Conservation (phyloP, 1,284 basidiomycete genomes). For the Papiliotrema laurentii region DNA sequence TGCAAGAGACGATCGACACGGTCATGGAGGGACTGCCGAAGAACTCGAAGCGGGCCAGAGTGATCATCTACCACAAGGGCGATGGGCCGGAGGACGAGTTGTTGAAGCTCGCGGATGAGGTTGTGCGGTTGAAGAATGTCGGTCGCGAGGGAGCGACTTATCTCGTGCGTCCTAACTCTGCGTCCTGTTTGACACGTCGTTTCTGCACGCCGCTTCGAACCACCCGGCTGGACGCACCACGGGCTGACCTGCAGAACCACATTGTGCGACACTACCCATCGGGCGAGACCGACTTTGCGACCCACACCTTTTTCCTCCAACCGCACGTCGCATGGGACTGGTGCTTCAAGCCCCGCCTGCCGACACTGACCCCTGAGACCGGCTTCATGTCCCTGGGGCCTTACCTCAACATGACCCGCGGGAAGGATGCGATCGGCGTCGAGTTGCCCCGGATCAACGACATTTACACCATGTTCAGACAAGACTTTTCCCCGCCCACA, state of each 20-base stretch:
- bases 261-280: slow-evolving; percentile 28
- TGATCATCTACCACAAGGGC: slow-evolving; percentile 36
- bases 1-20: slow-evolving; percentile 16
- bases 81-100: slow-evolving; percentile 14
- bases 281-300: slow-evolving; percentile 32
- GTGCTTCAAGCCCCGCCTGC: slow-evolving; percentile 37
- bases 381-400: slow-evolving; percentile 45
- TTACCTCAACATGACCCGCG: slow-evolving; percentile 33
- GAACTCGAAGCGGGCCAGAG: slow-evolving; percentile 8
- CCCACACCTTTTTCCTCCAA: slow-evolving; percentile 6
- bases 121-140: slow-evolving; percentile 30
- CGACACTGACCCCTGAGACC: slow-evolving; percentile 16
- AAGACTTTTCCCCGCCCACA: slow-evolving; percentile 25
- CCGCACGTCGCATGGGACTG: slow-evolving; percentile 46
- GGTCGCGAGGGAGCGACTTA: slow-evolving; percentile 43
- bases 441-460: slow-evolving; percentile 26
- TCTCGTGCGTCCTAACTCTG: slow-evolving; percentile 17
- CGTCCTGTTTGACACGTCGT: not conserved
- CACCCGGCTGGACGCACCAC: not conserved
- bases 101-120: slow-evolving; percentile 29
- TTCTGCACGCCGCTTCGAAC: not conserved
- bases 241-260: slow-evolving; percentile 18
- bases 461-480: slow-evolving; percentile 28
- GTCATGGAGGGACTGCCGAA: slow-evolving; percentile 10
- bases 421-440: slow-evolving; percentile 17